Base-by-base conservation (phyloP, 176 grass and related monocot genomes). In the Oryza glumipatula region DNA sequence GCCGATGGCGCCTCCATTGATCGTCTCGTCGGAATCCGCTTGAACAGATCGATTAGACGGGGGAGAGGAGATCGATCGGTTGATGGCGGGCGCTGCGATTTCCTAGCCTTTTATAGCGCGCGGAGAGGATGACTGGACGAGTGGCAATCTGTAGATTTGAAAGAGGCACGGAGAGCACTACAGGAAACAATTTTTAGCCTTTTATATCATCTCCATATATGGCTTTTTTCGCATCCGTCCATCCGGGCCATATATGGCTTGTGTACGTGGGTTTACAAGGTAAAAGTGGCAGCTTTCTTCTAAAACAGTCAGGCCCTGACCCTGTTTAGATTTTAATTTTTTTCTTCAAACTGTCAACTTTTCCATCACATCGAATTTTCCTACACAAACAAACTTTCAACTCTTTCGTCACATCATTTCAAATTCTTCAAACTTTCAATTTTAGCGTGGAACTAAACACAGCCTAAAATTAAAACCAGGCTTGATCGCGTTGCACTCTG, bases 1-100 rank as follows among this genome's bases (percentile, higher is more conserved):
- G 74, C 75, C 52, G 83, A 74, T 61, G 76, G 77, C 72, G 70
- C 54, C 76, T 91, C 85, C 89, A 87, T 84, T 9, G 30, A 54
- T 65, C 71, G 4, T 5, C 2, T 8, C 67, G 7, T 10, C 21
- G 19, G 36, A 70, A 41, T 41, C 56, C 14, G 48, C 28, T 28
- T 28, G 28, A 32, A 32, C 30, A 32, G 30, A 32, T 32, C 30
- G 30, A 44, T 44, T 44, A 2, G 35, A 36, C 0, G 35, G 35
- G 4, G 35, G 43, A 32, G 26, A 26, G 56, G 7, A 13, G 70
- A 67, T 32, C 44, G 24, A 48, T 6, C 19, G 1, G 77, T 33
- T 72, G 23, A 79, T 63, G 38, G 26, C 13, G 52, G 22, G 7
- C 71, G 23, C 3, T 15, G 26, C 76, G 72, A 46, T 45, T 11